Base-by-base conservation (phyloP, 768 basidiomycete genomes). In the Nidularia sp. region DNA sequence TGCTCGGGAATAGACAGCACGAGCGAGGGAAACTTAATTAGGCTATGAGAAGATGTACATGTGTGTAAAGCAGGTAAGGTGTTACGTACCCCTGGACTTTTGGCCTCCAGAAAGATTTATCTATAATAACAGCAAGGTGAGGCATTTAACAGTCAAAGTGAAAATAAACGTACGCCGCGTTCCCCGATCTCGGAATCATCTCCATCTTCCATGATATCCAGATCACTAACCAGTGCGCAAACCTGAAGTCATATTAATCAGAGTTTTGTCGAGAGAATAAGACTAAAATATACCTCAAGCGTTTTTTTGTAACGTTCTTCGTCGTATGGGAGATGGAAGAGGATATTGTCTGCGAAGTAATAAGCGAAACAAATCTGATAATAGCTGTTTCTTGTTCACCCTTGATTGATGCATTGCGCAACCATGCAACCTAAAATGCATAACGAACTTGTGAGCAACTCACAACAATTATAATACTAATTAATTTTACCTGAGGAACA, bases 1-100 rank as follows among this genome's bases (percentile, higher is more conserved):
- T 2, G 93, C 92, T 5, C 93, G 79, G 53, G 90, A 93, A 68
- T 97, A 95, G 22, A 97, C 85, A 6, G 93, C 93, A 41, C 94
- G 85, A 29, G 92, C 71, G 32, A 72, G 63, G 6, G 71, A 72
- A 25, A 72, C 71, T 72, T 83, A 71, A 51, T 29, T 29, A 29
- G 25, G 25, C 25, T 29, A 29, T 29, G 25, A 29, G 25, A 29
- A 4, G 25, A 29, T 29, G 25, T 4, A 29, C 4, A 29, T 29
- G 25, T 29, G 25, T 4, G 25, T 29, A 29, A 29, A 29, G 25
- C 3, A 29, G 25, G 25, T 29, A 29, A 29, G 4, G 4, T 4
- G 4, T 4, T 29, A 29, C 25, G 25, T 29, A 29, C 25, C 25
- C 25, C 25, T 29, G 25, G 84, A 84, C 55, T 85, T 86, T 60